A percentile compares a stretch with the other conserved stretches of the same genome.
These are phyloP conservation scores for Phyllosticta ampelicida DNA, from an alignment of 2,329 filamentous ascomycete species.

Conservation along the genomic window DNA sequence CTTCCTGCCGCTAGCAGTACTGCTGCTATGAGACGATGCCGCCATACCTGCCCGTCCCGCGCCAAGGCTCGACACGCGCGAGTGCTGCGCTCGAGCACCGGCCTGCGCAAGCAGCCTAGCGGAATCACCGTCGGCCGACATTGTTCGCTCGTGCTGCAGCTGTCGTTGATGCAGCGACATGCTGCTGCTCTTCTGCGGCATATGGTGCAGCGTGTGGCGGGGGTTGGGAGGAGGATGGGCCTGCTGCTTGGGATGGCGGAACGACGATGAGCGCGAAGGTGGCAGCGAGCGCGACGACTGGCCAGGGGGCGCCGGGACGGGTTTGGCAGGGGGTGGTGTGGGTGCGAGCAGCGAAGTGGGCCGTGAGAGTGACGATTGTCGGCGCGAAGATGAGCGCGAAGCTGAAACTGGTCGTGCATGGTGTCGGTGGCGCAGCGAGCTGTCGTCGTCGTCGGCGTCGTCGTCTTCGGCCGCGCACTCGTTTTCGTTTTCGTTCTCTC, in stretches of 20 bases:
- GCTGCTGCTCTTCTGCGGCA: not conserved
- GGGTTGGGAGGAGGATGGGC: not conserved
- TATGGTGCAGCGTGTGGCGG: not conserved
- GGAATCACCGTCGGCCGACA: conserved; percentile 23
- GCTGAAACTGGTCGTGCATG: conserved; percentile 1
- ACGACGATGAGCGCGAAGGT: not conserved
- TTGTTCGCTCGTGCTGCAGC: conserved; percentile 19
- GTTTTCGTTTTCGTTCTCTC: conserved; percentile 2
- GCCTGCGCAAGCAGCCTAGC: conserved; percentile 19
- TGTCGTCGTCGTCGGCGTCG: not conserved
- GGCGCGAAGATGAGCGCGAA: not conserved
- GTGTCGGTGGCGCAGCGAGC: conserved; percentile 20
- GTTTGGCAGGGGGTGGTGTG: not conserved
- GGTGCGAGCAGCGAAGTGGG: not conserved
- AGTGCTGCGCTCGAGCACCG: conserved; percentile 2
- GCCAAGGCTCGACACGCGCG: conserved; percentile 3
- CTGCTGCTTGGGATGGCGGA: not conserved
- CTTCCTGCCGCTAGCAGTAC: not conserved
- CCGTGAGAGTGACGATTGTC: not conserved
- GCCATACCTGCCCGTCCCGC: not conserved
- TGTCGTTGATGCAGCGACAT: conserved; percentile 8
- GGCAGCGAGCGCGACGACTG: not conserved
- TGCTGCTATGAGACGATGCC: not conserved
- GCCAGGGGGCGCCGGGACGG: not conserved
- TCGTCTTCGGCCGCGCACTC: conserved; percentile 3